Conservation (phyloP, 1,139 yeast genomes). For the Hanseniaspora sp. region DNA sequence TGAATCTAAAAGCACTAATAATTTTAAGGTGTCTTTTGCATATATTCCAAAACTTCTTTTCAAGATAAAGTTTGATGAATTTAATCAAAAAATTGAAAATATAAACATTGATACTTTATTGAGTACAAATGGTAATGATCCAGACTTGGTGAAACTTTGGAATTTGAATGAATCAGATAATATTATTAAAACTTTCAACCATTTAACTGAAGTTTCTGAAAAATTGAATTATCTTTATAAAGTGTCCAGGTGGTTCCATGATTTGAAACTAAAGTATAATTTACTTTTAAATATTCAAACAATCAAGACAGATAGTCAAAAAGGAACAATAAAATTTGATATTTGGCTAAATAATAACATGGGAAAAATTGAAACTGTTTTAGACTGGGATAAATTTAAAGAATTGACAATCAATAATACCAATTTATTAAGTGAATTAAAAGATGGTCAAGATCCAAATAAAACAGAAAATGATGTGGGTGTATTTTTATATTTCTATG, state of each 20-base stretch:
- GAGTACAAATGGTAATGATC: no score
- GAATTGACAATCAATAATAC: neutral
- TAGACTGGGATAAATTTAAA: neutral
- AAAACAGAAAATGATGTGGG: neutral
- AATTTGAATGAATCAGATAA: neutral
- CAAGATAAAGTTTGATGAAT: neutral
- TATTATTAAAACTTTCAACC: neutral
- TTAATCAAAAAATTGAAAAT: neutral
- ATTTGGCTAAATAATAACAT: slow-evolving; percentile 1
- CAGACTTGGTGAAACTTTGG: neutral
- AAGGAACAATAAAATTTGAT: neutral
- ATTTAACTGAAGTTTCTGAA: neutral
- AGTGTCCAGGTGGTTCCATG: neutral
- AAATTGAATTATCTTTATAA: neutral
- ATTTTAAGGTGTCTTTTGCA: neutral
- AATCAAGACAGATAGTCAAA: neutral
- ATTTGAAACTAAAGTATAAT: neutral
- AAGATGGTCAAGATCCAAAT: neutral
- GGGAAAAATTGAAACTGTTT: neutral
- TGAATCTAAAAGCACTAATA: neutral
- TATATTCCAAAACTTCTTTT: neutral
- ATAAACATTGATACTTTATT: neutral
- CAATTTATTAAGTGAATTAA: neutral
- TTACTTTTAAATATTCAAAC: neutral
- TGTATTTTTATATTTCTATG: neutral